phyloP scores from a whole-genome alignment of 2,329 filamentous ascomycete species.

The Penicillium sp. region DNA sequence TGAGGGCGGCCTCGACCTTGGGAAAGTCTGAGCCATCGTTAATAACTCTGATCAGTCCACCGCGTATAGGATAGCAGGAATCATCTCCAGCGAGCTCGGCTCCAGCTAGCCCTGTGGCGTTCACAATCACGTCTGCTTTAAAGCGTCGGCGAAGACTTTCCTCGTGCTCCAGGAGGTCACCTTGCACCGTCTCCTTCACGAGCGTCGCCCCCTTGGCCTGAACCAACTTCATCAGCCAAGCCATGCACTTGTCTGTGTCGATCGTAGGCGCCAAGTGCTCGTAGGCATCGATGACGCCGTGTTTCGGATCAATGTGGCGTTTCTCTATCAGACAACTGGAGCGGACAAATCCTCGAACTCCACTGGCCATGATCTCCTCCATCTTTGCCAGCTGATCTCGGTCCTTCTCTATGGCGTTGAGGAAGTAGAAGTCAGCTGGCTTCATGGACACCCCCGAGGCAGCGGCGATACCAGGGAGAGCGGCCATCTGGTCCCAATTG shows the following conservation, averaged over 20 bases:
- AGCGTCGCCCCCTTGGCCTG: not conserved
- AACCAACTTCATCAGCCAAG: not conserved
- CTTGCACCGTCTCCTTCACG: not conserved
- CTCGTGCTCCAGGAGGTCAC: not conserved
- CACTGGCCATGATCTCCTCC: too few species aligned
- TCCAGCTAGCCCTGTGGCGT: constrained; percentile 50
- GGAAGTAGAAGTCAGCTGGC: too few species aligned
- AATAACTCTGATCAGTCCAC: constrained; percentile 48
- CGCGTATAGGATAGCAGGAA: constrained; percentile 46
- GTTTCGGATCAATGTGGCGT: not conserved
- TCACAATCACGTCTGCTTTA: constrained; percentile 40
- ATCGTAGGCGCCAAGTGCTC: not conserved
- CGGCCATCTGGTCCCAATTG: constrained; percentile 5
- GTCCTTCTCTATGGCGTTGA: too few species aligned
- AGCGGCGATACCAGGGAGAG: too few species aligned
- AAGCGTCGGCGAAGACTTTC: not conserved
- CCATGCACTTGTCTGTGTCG: not conserved
- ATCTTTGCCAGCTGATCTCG: too few species aligned
- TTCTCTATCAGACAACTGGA: too few species aligned
- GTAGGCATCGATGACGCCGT: not conserved
- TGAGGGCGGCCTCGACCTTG: constrained; percentile 44
- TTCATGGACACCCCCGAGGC: constrained; percentile 15
- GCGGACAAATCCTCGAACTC: too few species aligned
- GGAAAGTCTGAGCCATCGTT: constrained; percentile 49
- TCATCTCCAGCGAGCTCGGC: constrained; percentile 40